A percentile compares a stretch with the other conserved stretches of the same genome.
phyloP scores from a whole-genome alignment of 805 yeast genomes.

The Alloascoidea africana region DNA sequence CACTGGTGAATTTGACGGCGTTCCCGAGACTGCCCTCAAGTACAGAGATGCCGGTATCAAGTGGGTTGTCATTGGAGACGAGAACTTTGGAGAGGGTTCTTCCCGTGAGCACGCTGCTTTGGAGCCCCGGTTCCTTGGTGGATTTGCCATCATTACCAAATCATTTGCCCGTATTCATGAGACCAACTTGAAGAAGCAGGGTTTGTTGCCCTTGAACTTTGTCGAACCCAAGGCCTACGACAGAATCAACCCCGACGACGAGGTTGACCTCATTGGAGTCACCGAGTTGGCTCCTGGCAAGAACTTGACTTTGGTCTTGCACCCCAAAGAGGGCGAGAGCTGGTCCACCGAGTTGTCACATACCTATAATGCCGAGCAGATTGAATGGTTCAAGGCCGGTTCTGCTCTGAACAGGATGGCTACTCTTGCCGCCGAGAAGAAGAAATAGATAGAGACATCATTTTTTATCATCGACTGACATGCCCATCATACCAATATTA shows the following conservation, averaged over 20 bases:
- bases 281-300: slow-evolving; percentile 86
- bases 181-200: slow-evolving; percentile 99
- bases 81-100: slow-evolving; percentile 99
- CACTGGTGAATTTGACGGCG: slow-evolving; percentile 88
- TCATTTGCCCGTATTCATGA: slow-evolving; percentile 98
- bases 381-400: slow-evolving; percentile 98
- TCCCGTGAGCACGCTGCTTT: slow-evolving; percentile 99
- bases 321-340: slow-evolving; percentile 42
- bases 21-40: slow-evolving; percentile 91
- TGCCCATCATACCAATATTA: too few species aligned
- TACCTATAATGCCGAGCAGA: slow-evolving; percentile 93
- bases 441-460: too few species aligned
- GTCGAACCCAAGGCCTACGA: slow-evolving; percentile 83
- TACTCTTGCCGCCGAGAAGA: slow-evolving; percentile 14
- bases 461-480: too few species aligned
- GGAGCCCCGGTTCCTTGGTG: slow-evolving; percentile 99
- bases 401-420: slow-evolving; percentile 98
- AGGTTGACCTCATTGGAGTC: slow-evolving; percentile 76
- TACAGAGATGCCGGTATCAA: slow-evolving; percentile 86
- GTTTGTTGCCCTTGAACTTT: slow-evolving; percentile 94
- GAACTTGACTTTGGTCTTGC: slow-evolving; percentile 63
- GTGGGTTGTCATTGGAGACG: slow-evolving; percentile 98
- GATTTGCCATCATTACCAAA: slow-evolving; percentile 92
- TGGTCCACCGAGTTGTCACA: slow-evolving; percentile 91
- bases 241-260: slow-evolving; percentile 83